Evolutionary conservation across 371 early-diverging fungal genomes (phyloP), one percentile per base, ranked within the genome.

Genomic region (Caulochytrium protostelioides): DNA sequence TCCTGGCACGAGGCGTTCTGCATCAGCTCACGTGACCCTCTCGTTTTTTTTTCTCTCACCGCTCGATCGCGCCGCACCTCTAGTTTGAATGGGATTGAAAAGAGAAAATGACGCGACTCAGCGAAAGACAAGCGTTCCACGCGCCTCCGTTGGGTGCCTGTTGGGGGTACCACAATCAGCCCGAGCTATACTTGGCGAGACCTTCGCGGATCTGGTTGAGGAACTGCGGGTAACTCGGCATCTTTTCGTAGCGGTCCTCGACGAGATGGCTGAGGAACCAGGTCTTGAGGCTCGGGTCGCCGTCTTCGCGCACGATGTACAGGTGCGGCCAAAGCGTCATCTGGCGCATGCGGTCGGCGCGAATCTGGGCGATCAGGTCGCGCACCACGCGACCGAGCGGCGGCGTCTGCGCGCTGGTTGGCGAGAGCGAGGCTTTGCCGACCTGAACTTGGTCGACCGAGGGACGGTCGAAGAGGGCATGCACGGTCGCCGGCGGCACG

Each of bases 231-330:
- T 90, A 91, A 38, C 79, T 77, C 58, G 73, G 50, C 4, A 47
- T 48, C 22, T 44, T 65, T 23, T 83, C 78, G n/a, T 74, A 75
- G 36, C 86, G 72, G 49, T 91, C 95, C 57, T 90, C 87, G 27
- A 89, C 63, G 45, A 94, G 51, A 41, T 82, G 77, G 23, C 76
- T 70, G 51, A 82, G 37, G 62, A 90, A 82, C 80, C 72, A 66
- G 49, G 78, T 57, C 13, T 83, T 62, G 39, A 85, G 46, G 8
- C 59, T 58, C n/a, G 79, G 79, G 43, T 87, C 85, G 12, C 83
- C 81, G 43, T 92, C 89, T 52, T 92, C 92, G 53, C 81, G 82
- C 36, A 87, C 71, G 27, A 92, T 53, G 44, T 76, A 81, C 6
- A 72, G 48, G 18, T 44, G 47, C 35, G 70, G 71, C 25, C 50